phyloP scores from a whole-genome alignment of 2,329 filamentous ascomycete species.

The Hypocrella siamensis region DNA sequence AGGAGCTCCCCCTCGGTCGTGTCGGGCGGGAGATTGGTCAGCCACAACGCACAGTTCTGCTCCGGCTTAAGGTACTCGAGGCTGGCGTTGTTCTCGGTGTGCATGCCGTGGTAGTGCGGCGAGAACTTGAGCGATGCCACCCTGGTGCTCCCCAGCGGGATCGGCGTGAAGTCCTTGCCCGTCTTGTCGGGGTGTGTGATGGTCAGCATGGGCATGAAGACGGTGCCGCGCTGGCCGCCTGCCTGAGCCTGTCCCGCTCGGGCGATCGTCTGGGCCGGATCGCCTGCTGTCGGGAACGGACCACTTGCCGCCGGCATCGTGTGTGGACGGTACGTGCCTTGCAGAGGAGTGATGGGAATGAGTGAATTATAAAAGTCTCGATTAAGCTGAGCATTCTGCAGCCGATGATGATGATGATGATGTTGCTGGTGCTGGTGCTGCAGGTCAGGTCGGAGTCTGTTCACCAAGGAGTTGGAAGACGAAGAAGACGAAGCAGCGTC shows the following conservation, averaged over 20 bases:
- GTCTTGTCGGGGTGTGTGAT: slow-evolving; percentile 7
- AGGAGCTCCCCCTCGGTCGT: slow-evolving; percentile 28
- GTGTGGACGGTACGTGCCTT: neutral
- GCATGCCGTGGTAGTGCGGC: slow-evolving; percentile 19
- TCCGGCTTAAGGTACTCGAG: slow-evolving; percentile 13
- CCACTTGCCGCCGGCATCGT: neutral
- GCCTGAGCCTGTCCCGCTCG: neutral
- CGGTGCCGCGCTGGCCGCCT: neutral
- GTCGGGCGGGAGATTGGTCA: slow-evolving; percentile 31
- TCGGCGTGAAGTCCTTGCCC: slow-evolving; percentile 3
- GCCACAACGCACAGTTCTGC: slow-evolving; percentile 35
- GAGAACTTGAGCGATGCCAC: slow-evolving; percentile 12
- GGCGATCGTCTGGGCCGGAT: too few relatives aligned
- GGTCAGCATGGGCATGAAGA: slow-evolving; percentile 10
- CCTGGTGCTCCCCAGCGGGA: slow-evolving; percentile 1
- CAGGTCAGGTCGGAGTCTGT: neutral
- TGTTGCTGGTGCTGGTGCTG: neutral
- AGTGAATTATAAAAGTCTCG: neutral
- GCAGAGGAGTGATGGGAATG: neutral
- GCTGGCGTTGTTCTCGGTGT: slow-evolving; percentile 19
- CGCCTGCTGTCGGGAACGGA: neutral
- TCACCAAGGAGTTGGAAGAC: neutral
- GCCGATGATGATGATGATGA: neutral
- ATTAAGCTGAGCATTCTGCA: neutral
- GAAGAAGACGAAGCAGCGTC: too few relatives aligned